phyloP scores from a whole-genome alignment of 768 basidiomycete species.

The Crepidotus variabilis region DNA sequence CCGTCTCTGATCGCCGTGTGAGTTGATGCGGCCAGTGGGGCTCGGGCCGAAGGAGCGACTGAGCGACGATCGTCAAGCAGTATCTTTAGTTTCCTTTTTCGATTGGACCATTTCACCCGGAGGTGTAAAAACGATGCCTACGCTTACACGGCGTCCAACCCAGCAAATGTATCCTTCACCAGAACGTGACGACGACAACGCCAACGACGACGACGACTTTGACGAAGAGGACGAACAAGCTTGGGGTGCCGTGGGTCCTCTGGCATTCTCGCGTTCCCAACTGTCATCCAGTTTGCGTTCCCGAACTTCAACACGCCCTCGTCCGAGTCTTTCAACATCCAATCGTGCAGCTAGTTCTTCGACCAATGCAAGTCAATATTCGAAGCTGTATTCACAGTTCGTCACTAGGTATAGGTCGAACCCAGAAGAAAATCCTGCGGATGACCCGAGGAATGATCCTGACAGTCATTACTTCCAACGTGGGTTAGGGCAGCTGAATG shows the following conservation, averaged over 20 bases:
- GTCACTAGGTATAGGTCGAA: conserved; percentile 68
- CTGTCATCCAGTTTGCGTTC: conserved; percentile 20
- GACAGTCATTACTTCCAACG: conserved; percentile 79
- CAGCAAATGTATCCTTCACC: conserved; percentile 68
- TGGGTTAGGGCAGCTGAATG: conserved; percentile 61
- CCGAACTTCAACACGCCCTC: conserved; percentile 26
- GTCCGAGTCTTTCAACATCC: conserved; percentile 18
- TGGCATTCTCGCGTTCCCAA: conserved; percentile 23
- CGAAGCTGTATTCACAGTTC: conserved; percentile 78
- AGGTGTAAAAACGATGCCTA: conserved; percentile 28
- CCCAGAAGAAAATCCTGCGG: conserved; percentile 39
- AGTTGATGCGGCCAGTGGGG: too few species aligned
- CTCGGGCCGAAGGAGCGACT: too few species aligned
- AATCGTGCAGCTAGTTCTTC: conserved; percentile 13
- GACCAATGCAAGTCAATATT: conserved; percentile 28
- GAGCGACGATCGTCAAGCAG: too few species aligned
- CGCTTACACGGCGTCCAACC: conserved; percentile 43
- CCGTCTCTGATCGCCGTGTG: too few species aligned
- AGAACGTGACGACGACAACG: conserved; percentile 29
- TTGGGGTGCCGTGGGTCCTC: conserved; percentile 33
- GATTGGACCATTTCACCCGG: conserved; percentile 12
- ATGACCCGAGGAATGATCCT: conserved; percentile 76
- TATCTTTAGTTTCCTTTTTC: conserved; percentile 4
- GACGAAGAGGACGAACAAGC: conserved; percentile 33
- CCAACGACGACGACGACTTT: conserved; percentile 49